Base-by-base conservation (phyloP, 495 filamentous ascomycete genomes). In the Aspergillus olivimuriae region DNA sequence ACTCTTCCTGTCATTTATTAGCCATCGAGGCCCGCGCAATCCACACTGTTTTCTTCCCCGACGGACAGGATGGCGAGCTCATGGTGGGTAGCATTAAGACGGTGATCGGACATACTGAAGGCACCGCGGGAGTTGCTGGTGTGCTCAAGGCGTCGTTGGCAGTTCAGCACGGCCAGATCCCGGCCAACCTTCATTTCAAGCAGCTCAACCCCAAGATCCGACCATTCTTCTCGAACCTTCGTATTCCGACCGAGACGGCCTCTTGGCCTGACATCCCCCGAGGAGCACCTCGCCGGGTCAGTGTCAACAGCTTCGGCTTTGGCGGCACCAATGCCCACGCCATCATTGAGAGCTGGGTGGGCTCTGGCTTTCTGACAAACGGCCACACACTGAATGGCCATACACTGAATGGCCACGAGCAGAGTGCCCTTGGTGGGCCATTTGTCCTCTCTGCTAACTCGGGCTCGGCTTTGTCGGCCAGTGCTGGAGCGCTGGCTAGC, bases 271-370 rank as follows among this genome's bases (percentile, higher is more conserved):
- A 16, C 26, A 23, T 17, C 5, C 6, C 24, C 24, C 4, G 22
- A 4, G 26, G 18, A 8, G 20, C 6, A 12, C 39, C 46, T 0
- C 76, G 70, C 2, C 57, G 62, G 2, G 59, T 51, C 1, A 59
- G 57, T 48, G 57, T 65, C 0, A 62, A 62, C 32, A 56, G 55
- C 7, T 83, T 81, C 46, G 81, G 81, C 0, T 84, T 80, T 50
- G 82, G 82, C 20, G 81, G 82, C 28, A 69, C 75, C 14, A 84
- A 84, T 48, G 70, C 77, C 0, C 80, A 84, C 47, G 78, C 69
- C 5, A 82, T 85, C 26, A 9, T 83, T 9, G 78, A 38, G 26
- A 23, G 43, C 24, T 36, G n/a, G n/a, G 35, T 4, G 7, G 3
- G 8, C 14, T 16, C 35, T 4, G 4, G 11, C 18, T n/a, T n/a